A percentile compares a stretch with the other conserved stretches of the same genome.
Evolutionary conservation across 1,284 basidiomycete genomes (phyloP).

Genomic region (Ganoderma leucocontextum): DNA sequence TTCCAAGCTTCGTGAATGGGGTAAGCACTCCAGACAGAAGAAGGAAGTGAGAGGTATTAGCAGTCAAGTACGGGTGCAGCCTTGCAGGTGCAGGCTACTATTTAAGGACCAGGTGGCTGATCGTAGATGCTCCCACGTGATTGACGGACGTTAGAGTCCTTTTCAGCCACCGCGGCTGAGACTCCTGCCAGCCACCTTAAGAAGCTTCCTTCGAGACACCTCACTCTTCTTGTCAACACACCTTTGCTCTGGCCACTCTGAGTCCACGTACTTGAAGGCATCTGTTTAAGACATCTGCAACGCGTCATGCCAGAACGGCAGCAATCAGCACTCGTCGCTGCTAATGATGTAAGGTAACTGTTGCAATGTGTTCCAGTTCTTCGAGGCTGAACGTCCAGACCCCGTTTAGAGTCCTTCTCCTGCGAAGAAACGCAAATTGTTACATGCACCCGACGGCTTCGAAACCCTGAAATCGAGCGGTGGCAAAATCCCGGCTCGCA

Average conservation of each 20-base stretch:
- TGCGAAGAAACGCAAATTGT: slow-evolving; percentile 27
- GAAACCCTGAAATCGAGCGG: slow-evolving; percentile 3
- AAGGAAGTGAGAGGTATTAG: background rate
- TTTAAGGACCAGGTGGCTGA: too few species aligned
- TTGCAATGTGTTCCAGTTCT: background rate
- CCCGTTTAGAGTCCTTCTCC: slow-evolving; percentile 6
- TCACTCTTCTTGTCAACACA: background rate
- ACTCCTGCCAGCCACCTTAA: background rate
- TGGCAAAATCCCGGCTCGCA: slow-evolving; percentile 20
- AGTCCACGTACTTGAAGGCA: background rate
- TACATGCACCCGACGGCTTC: slow-evolving; percentile 28
- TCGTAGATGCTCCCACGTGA: background rate
- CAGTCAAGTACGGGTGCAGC: background rate
- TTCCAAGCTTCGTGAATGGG: too few species aligned
- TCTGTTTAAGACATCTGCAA: background rate
- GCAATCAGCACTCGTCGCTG: background rate
- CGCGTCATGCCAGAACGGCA: background rate
- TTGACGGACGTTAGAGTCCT: background rate
- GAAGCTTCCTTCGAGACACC: background rate
- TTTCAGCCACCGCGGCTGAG: background rate
- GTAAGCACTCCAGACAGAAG: background rate
- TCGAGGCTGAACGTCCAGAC: background rate
- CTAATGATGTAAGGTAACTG: slow-evolving; percentile 8
- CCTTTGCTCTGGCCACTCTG: background rate
- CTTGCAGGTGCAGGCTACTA: background rate